Base-by-base conservation (phyloP, 495 filamentous ascomycete genomes). In the Delitschia confertaspora region DNA sequence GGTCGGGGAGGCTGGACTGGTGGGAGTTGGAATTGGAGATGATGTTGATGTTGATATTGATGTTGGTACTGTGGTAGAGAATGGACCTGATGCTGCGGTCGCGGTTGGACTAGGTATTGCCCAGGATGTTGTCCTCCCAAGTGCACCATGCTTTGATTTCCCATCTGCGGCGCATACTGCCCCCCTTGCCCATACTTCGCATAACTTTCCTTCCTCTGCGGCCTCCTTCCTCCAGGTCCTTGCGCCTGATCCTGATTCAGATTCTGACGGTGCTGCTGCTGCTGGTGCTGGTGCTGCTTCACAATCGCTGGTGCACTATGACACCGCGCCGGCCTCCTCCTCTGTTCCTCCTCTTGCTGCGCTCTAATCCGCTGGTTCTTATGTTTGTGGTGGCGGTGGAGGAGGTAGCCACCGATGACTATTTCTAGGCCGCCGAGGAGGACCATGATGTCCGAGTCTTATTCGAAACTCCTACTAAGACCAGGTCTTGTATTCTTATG, bases 381-480 rank as follows among this genome's bases (percentile, higher is more conserved):
- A 30, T 47, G 47, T 26, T 53, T 53, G 37, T 53, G 27, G 24
- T 47, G 31, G 44, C 40, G 44, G 43, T 53, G 49, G 13, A 43
- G 1, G 9, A 53, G n/a, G 36, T 47, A 47, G 14, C 49, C 49
- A 23, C 49, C 49, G 6, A 42, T 33, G 16, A 53, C 42, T 10
- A 53, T 10, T 24, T 53, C 49, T 3, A 53, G 49, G 7, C 48
- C 48, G 11, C 48, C 48, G 13, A 51, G 29, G 11, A 51, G 23
- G 34, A 53, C 49, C 49, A 53, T 53, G 42, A 45, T 45, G 48
- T 45, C 40, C n/a, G n/a, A n/a, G n/a, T n/a, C n/a, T n/a, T n/a
- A n/a, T n/a, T n/a, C n/a, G n/a, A n/a, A n/a, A n/a, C n/a, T n/a
- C n/a, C n/a, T n/a, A n/a, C n/a, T n/a, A n/a, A n/a, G n/a, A n/a